A percentile compares a stretch with the other conserved stretches of the same genome.
These are phyloP conservation scores for Candida railenensis DNA, from an alignment of 805 yeast species.

Conservation along the genomic window DNA sequence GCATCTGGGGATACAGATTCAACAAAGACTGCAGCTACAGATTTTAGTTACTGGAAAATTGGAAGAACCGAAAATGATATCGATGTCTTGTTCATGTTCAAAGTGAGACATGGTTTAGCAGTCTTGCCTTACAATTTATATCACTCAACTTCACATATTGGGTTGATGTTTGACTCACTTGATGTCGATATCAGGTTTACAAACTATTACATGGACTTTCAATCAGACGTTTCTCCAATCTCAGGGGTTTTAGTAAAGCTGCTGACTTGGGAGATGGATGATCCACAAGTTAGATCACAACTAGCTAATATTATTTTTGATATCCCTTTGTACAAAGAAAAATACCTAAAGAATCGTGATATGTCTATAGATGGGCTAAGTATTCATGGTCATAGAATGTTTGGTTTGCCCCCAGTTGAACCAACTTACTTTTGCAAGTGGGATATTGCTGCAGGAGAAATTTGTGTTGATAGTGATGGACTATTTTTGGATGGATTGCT, in stretches of 20 bases:
- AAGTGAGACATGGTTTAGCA: slow-evolving; percentile 67
- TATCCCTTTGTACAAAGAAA: slow-evolving; percentile 20
- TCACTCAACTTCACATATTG: slow-evolving; percentile 58
- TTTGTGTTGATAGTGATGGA: slow-evolving; percentile 52
- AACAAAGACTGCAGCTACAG: slow-evolving; percentile 1
- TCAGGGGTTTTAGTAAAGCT: slow-evolving; percentile 32
- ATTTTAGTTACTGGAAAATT: slow-evolving; percentile 32
- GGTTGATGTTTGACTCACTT: slow-evolving; percentile 60
- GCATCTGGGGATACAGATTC: slow-evolving; percentile 3
- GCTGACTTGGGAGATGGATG: slow-evolving; percentile 17
- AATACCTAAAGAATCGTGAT: slow-evolving; percentile 32
- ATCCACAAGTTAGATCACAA: slow-evolving; percentile 14
- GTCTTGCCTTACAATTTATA: slow-evolving; percentile 74
- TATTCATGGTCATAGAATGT: slow-evolving; percentile 87
- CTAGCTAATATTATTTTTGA: slow-evolving; percentile 17
- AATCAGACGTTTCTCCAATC: slow-evolving; percentile 67
- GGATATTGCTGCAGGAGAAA: slow-evolving; percentile 72
- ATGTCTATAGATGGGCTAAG: slow-evolving; percentile 56
- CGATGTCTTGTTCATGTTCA: slow-evolving; percentile 72
- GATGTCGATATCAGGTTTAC: slow-evolving; percentile 84
- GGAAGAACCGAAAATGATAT: slow-evolving; percentile 66
- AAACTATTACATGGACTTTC: slow-evolving; percentile 91
- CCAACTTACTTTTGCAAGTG: slow-evolving; percentile 89
- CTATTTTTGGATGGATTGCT: slow-evolving; percentile 43
- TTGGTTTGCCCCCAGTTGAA: slow-evolving; percentile 87